Conservation (phyloP, 805 yeast species). For the Lipomyces orientalis region DNA sequence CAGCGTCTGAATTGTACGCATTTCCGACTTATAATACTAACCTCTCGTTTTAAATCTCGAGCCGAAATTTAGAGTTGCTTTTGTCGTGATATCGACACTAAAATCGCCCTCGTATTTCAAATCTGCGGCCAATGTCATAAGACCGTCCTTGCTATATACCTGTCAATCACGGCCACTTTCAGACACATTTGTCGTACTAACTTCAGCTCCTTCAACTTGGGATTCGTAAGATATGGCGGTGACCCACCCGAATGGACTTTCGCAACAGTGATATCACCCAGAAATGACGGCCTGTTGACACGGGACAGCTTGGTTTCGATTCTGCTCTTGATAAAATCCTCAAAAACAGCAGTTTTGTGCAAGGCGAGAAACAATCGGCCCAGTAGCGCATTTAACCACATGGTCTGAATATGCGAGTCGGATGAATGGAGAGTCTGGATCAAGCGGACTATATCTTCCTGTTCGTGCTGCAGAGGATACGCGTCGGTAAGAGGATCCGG, state of each 20-base stretch:
- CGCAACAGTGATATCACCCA: slow-evolving; percentile 79
- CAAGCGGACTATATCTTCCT: slow-evolving; percentile 71
- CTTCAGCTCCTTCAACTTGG: slow-evolving; percentile 67
- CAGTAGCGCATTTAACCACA: slow-evolving; percentile 87
- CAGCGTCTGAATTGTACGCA: background rate
- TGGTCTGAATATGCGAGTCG: slow-evolving; percentile 79
- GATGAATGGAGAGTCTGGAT: slow-evolving; percentile 80
- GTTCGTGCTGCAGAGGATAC: slow-evolving; percentile 70
- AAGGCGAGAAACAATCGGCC: slow-evolving; percentile 83
- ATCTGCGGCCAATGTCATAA: slow-evolving; percentile 63
- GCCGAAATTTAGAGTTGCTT: slow-evolving; percentile 75
- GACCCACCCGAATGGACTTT: slow-evolving; percentile 76
- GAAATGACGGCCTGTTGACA: slow-evolving; percentile 83
- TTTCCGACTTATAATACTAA: background rate
- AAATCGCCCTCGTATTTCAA: slow-evolving; percentile 78
- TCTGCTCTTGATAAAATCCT: slow-evolving; percentile 60
- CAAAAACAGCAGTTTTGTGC: slow-evolving; percentile 72
- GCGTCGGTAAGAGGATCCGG: slow-evolving; percentile 72
- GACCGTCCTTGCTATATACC: slow-evolving; percentile 67
- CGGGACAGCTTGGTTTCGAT: slow-evolving; percentile 75
- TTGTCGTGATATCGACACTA: slow-evolving; percentile 78
- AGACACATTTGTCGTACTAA: slow-evolving; percentile 8
- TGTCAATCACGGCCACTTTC: background rate
- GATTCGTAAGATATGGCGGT: slow-evolving; percentile 80
- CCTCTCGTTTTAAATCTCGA: slow-evolving; percentile 66